Base-by-base conservation (phyloP, 2,329 filamentous ascomycete genomes). In the Apiospora koreana region DNA sequence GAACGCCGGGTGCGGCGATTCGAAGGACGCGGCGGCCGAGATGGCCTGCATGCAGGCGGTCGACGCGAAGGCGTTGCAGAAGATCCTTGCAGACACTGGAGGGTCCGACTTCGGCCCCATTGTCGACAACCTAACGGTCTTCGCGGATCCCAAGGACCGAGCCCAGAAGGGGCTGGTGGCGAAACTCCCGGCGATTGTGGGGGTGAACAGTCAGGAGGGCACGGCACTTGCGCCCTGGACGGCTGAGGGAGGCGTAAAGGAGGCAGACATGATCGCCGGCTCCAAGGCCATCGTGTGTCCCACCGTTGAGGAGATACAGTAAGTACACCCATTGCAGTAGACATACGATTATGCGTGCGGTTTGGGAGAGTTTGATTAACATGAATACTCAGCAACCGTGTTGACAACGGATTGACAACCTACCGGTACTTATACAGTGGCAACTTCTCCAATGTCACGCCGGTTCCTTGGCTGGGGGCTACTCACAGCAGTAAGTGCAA, bases 371-470 rank as follows among this genome's bases (percentile, higher is more conserved):
- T n/a, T n/a, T n/a, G 10, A 7, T 31, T 50, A 21, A 35, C 46
- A n/a, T 1, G 7, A 16, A 6, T 70, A 4, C 73, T 69, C 10
- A 76, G 72, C 18, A 71, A 72, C 18, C 69, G 75, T 16, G 67
- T 71, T 6, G 67, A 71, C 6, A 76, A 75, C 31, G 72, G 74
- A n/a, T 70, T 78, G n/a, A 78, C 73, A 45, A 83, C 81, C 0
- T 83, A 83, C 70, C 79, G 81, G 25, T 84, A 83, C 71, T 78
- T 82, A 67, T 83, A 83, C 65, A 77, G 78, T 8, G 82, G 82
- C 6, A 83, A 82, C 69, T 83, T 81, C 69, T 77, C 76, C 23
- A 81, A 81, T 68, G 71, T 83, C 18, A 80, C 80, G 8, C 81
- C 81, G 35, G 77, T 80, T 35, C 67, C 74, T 2, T 83, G 79